A percentile compares a stretch with the other conserved stretches of the same genome.
Evolutionary conservation across 768 basidiomycete genomes (phyloP).

Genomic region (Lentinus brumalis): DNA sequence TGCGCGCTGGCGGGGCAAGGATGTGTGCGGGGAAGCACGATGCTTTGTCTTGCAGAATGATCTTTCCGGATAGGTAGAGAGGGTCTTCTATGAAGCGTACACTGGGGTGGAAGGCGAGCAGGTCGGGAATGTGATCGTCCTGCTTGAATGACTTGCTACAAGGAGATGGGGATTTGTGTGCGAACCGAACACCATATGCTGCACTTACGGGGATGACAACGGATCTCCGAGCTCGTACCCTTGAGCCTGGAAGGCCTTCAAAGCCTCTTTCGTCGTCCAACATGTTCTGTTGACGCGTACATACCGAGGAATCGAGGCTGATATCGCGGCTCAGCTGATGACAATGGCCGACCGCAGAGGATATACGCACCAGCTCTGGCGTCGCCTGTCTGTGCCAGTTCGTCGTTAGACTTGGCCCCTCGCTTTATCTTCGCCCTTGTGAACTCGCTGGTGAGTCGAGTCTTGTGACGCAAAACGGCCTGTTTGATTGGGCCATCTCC

Average conservation of each 20-base stretch:
- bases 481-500: constrained; percentile 90
- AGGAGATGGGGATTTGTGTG: neutral
- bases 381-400: constrained; percentile 64
- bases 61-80: constrained; percentile 73
- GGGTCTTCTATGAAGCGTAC: constrained; percentile 68
- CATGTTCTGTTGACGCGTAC: constrained; percentile 77
- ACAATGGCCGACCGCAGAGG: neutral
- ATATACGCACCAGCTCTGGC: constrained; percentile 57
- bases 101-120: constrained; percentile 75
- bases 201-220: constrained; percentile 51
- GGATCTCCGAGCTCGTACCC: constrained; percentile 60
- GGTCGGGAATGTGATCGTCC: constrained; percentile 81
- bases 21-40: constrained; percentile 94
- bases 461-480: constrained; percentile 85
- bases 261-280: constrained; percentile 68
- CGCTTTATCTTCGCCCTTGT: constrained; percentile 80
- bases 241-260: constrained; percentile 52
- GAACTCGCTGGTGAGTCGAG: constrained; percentile 83
- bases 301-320: constrained; percentile 80
- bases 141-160: constrained; percentile 62
- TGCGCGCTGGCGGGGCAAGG: constrained; percentile 66
- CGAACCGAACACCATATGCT: neutral
- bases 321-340: neutral
- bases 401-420: constrained; percentile 63
- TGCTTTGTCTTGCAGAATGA: constrained; percentile 97